Evolutionary conservation across 1,139 yeast genomes (phyloP), one percentile per base, ranked within the genome.

Genomic region (Taiozyma sp.): DNA sequence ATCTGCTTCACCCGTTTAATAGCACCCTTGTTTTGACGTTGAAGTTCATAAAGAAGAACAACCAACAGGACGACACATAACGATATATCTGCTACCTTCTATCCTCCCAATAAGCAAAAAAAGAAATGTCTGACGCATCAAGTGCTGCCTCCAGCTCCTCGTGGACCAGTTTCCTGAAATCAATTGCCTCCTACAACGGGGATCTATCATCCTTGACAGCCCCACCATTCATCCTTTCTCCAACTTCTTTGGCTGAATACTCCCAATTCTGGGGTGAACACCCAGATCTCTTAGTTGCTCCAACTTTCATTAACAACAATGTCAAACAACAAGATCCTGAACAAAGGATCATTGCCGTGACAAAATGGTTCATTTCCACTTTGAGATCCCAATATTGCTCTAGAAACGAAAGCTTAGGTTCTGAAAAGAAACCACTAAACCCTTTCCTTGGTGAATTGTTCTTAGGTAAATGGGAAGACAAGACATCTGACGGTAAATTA

Each of bases 191-290:
- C 14, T 93, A 88, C 70, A 90, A 91, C 61, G 99, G 99, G 42
- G 99, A 93, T 67, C 74, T 93, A 59, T 88, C 97, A 19, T 84
- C 96, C 2, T 73, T 93, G 64, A 90, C 99, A 2, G 99, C 99
- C 2, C 99, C 99, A 29, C 97, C 99, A n/a, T 93, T 93, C 70
- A 93, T 93, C 61, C 76, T 93, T 56, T 88, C 97, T 10, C 91
- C 97, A 28, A 85, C 88, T 8, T 91, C 98, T 3, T 76, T 89
- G 61, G 81, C 83, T 30, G 99, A 93, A 71, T 93, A 88, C 70
- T 86, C 97, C 19, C 93, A 88, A 67, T 93, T 89, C 67, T 86
- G 95, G 95, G 86, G 91, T 47, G 97, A 90, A 68, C 93, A 88
- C 65, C 90, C 93, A 16, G 91, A 88, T 59, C 75, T 90, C 56